Conservation (phyloP, 495 filamentous ascomycete species). For the Cercophora scortea region DNA sequence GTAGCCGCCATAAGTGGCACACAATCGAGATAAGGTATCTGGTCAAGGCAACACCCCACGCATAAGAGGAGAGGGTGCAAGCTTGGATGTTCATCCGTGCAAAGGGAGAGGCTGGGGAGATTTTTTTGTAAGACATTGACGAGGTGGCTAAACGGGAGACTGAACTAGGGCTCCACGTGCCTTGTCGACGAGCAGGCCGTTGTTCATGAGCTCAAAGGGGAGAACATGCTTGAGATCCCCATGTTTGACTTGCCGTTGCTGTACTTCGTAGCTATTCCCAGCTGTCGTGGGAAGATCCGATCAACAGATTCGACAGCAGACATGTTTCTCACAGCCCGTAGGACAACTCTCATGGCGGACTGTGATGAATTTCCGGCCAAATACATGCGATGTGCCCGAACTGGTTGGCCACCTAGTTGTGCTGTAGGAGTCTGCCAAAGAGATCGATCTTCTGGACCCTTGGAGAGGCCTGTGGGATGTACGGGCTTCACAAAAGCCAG, state of each 20-base stretch:
- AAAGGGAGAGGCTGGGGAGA: slow-evolving; percentile 1
- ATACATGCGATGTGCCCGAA: no score
- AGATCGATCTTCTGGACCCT: slow-evolving; percentile 1
- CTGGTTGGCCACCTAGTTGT: no score
- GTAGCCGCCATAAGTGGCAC: slow-evolving; percentile 3
- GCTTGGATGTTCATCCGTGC: background rate
- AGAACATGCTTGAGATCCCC: no score
- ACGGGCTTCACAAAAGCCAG: background rate
- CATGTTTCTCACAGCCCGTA: no score
- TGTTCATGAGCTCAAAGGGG: no score
- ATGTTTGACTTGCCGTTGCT: no score
- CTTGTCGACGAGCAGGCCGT: slow-evolving; percentile 11
- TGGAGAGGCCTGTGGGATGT: background rate
- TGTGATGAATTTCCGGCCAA: no score
- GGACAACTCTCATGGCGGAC: no score
- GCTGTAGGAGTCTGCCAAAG: background rate
- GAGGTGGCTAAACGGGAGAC: slow-evolving; percentile 8
- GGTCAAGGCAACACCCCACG: background rate
- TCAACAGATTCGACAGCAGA: no score
- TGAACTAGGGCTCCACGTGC: slow-evolving; percentile 1
- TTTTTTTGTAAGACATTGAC: background rate
- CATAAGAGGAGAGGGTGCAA: background rate
- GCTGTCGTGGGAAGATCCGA: no score
- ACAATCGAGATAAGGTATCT: slow-evolving; percentile 6
- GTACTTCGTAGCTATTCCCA: no score